Percentiles rank a stretch among this genome's conserved stretches.
phyloP scores from a whole-genome alignment of 768 basidiomycete species.

The Mycena galopus region DNA sequence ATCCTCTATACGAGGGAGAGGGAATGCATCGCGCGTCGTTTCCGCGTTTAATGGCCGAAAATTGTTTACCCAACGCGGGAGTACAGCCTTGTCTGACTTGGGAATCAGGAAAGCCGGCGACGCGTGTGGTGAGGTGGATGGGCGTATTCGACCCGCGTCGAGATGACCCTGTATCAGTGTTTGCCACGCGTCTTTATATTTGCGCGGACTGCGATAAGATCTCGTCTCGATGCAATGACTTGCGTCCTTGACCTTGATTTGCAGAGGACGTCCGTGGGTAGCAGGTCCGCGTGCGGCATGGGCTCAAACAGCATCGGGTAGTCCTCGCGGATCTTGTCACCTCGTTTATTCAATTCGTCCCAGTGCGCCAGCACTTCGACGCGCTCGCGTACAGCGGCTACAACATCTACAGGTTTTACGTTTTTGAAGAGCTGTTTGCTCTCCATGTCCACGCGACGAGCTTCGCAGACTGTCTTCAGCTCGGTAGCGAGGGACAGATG shows the following conservation, averaged over 20 bases:
- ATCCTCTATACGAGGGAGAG: conserved; percentile 38
- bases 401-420: conserved; percentile 9
- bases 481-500: not conserved
- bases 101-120: conserved; percentile 49
- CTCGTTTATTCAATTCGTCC: not conserved
- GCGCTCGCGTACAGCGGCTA: conserved; percentile 33
- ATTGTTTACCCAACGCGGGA: conserved; percentile 38
- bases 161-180: conserved; percentile 48
- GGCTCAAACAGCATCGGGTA: not conserved
- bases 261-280: conserved; percentile 36
- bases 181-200: conserved; percentile 45
- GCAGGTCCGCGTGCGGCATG: conserved; percentile 36
- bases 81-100: conserved; percentile 32
- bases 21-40: conserved; percentile 32
- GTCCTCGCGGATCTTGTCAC: not conserved
- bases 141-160: conserved; percentile 41
- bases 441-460: not conserved
- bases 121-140: conserved; percentile 43
- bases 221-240: not conserved
- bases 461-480: not conserved
- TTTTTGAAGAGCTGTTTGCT: conserved; percentile 9
- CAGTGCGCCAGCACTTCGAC: conserved; percentile 25
- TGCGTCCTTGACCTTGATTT: conserved; percentile 38
- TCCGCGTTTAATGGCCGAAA: conserved; percentile 36
- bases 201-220: conserved; percentile 42